These are phyloP conservation scores for Aspergillus quadrilineatus DNA, from an alignment of 2,329 filamentous ascomycete genomes.

Conservation along the genomic window DNA sequence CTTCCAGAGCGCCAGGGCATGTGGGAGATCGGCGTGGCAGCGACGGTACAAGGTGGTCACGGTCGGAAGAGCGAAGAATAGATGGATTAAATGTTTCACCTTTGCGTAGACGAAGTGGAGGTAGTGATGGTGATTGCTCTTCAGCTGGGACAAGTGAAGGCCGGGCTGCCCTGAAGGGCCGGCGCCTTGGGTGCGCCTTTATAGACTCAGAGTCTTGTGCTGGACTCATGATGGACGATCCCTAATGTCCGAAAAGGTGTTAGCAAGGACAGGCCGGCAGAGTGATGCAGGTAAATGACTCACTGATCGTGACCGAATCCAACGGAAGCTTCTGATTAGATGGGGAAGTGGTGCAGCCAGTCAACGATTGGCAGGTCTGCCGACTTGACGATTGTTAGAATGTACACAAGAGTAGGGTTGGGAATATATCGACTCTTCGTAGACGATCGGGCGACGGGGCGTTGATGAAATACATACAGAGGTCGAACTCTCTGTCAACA, in stretches of 20 bases:
- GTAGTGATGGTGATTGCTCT: constrained; percentile 20
- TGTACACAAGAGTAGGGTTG: neutral
- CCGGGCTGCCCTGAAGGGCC: constrained; percentile 33
- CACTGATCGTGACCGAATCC: constrained; percentile 8
- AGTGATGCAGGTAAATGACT: constrained; percentile 9
- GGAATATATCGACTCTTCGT: neutral
- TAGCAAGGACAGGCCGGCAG: constrained; percentile 9
- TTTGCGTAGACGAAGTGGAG: constrained; percentile 60
- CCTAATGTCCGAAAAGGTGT: neutral
- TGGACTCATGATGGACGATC: constrained; percentile 16
- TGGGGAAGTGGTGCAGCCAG: constrained; percentile 2
- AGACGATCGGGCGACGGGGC: neutral
- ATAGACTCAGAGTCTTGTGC: constrained; percentile 13
- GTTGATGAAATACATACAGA: neutral
- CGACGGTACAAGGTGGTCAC: constrained; percentile 45
- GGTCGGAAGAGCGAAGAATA: constrained; percentile 39
- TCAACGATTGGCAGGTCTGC: constrained; percentile 2
- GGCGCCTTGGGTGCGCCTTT: constrained; percentile 26
- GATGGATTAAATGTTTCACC: constrained; percentile 63
- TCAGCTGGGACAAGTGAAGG: constrained; percentile 29
- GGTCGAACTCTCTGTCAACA: neutral
- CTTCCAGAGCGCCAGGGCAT: constrained; percentile 56
- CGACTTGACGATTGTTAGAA: constrained; percentile 6
- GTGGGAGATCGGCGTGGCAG: constrained; percentile 67
- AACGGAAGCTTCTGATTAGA: constrained; percentile 11